phyloP scores from a whole-genome alignment of 2,329 filamentous ascomycete species.

The Sordariomycetes sp. region DNA sequence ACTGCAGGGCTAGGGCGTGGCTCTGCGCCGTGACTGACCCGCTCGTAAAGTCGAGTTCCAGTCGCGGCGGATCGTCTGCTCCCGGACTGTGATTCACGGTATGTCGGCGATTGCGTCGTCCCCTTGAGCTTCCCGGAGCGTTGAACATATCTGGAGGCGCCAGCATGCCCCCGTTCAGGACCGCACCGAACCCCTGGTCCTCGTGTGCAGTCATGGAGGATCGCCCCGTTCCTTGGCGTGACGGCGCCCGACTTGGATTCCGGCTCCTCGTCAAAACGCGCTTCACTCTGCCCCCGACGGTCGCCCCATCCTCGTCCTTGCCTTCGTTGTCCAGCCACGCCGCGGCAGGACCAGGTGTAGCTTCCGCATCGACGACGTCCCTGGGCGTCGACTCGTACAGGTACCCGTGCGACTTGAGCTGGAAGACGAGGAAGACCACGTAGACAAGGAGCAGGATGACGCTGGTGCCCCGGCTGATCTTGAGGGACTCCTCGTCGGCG shows the following conservation, averaged over 20 bases:
- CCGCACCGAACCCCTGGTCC: too few species aligned
- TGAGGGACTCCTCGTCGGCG: conserved; percentile 64
- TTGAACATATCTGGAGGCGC: too few species aligned
- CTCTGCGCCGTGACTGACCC: too few species aligned
- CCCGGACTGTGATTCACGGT: too few species aligned
- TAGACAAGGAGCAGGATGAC: conserved; percentile 80
- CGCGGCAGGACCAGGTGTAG: conserved; percentile 73
- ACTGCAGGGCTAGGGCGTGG: too few species aligned
- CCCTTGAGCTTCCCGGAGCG: too few species aligned
- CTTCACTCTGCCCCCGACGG: neutral
- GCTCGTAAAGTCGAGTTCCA: too few species aligned
- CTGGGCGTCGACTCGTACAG: conserved; percentile 90
- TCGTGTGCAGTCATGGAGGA: neutral
- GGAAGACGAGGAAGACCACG: conserved; percentile 75
- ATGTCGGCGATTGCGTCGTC: too few species aligned
- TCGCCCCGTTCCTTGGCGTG: neutral
- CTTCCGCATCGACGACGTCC: conserved; percentile 85
- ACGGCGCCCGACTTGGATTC: too few species aligned
- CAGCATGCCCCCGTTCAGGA: too few species aligned
- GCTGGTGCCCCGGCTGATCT: conserved; percentile 84
- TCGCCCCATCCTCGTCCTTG: conserved; percentile 34
- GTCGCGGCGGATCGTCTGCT: too few species aligned
- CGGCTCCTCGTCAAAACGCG: neutral
- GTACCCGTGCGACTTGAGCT: conserved; percentile 85
- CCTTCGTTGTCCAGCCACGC: conserved; percentile 70